Percentiles rank a stretch among this genome's conserved stretches.
phyloP scores from a whole-genome alignment of 1,284 basidiomycete genomes.

The Omphalotus olearius region DNA sequence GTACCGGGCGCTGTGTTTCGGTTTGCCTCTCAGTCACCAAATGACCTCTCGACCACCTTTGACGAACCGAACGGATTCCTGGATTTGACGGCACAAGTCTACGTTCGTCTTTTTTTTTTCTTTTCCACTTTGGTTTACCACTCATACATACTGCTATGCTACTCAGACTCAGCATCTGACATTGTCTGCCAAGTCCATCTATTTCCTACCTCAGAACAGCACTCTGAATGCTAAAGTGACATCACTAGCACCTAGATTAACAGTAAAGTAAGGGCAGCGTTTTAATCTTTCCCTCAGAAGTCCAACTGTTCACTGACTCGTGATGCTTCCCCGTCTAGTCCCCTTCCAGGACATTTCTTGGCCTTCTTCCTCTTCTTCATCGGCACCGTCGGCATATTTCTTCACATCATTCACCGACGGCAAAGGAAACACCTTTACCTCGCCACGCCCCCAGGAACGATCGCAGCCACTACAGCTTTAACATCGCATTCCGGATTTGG shows the following conservation, averaged over 20 bases:
- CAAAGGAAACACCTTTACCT: slow-evolving; percentile 48
- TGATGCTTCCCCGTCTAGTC: slow-evolving; percentile 27
- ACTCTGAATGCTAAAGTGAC: slow-evolving; percentile 34
- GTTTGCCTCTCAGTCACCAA: slow-evolving; percentile 33
- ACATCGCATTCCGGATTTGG: slow-evolving; percentile 62
- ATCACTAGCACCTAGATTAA: slow-evolving; percentile 41
- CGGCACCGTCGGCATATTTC: slow-evolving; percentile 37
- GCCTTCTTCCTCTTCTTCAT: slow-evolving; percentile 41
- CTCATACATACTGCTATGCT: neutral
- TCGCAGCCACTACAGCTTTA: slow-evolving; percentile 50
- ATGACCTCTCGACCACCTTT: slow-evolving; percentile 40
- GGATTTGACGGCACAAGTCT: slow-evolving; percentile 42
- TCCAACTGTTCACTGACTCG: neutral
- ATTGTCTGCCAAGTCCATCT: slow-evolving; percentile 48
- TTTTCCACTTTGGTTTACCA: neutral
- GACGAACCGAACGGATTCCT: slow-evolving; percentile 45
- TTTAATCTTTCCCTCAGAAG: neutral
- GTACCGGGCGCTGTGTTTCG: slow-evolving; percentile 56
- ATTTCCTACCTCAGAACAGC: slow-evolving; percentile 40
- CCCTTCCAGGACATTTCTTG: slow-evolving; percentile 45
- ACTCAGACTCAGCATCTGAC: slow-evolving; percentile 52
- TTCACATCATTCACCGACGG: slow-evolving; percentile 44
- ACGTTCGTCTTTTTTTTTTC: slow-evolving; percentile 36
- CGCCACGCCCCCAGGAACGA: slow-evolving; percentile 53
- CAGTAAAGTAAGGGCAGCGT: slow-evolving; percentile 46